phyloP scores from a whole-genome alignment of 805 yeast species.

The Saccharomyces mikatae region DNA sequence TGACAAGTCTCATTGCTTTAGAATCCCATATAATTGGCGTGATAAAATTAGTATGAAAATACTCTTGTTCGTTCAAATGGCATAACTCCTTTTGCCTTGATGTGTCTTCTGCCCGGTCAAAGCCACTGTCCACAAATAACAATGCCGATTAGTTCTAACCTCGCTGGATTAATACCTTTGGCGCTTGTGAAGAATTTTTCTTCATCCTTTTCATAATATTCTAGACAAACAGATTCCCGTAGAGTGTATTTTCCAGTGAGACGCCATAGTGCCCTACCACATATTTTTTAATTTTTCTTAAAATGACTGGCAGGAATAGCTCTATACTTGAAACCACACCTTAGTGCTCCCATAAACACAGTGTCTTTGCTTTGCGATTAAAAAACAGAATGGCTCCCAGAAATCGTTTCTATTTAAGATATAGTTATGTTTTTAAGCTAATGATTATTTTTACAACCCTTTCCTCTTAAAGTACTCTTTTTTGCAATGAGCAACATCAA shows the following conservation, averaged over 20 bases:
- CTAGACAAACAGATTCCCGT: background rate
- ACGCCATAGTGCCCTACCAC: background rate
- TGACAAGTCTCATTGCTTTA: background rate
- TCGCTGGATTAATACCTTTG: conserved; percentile 14
- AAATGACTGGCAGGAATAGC: background rate
- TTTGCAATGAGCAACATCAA: background rate
- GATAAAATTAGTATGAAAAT: background rate
- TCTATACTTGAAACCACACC: background rate
- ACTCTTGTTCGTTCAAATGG: background rate
- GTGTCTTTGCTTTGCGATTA: background rate
- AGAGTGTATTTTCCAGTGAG: background rate
- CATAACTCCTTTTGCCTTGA: background rate
- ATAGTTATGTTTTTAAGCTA: background rate
- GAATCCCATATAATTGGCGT: background rate
- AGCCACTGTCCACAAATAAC: background rate
- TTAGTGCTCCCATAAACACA: background rate
- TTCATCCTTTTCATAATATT: background rate
- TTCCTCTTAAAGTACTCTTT: background rate
- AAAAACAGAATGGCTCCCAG: background rate
- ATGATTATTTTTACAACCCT: background rate
- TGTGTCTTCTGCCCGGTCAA: background rate
- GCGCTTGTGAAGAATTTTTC: conserved; percentile 7
- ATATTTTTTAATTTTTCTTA: background rate
- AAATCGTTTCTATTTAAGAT: background rate
- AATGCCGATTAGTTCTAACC: background rate